Base-by-base conservation (phyloP, 345 rosid species). In the Iberis pinnata region DNA sequence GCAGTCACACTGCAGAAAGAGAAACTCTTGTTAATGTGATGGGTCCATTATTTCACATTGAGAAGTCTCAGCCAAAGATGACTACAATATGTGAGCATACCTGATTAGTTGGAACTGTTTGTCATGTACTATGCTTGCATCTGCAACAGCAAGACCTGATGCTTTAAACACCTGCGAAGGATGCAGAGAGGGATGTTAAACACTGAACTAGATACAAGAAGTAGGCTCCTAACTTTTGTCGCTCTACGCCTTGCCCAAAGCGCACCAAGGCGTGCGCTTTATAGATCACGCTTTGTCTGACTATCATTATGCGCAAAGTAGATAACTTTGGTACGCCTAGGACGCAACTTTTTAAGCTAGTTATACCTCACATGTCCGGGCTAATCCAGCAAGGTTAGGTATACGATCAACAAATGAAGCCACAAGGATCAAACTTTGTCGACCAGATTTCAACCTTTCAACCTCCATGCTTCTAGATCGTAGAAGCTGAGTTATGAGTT, bases 41-140 rank as follows among this genome's bases (percentile, higher is more conserved):
- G n/a, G 8, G 2, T n/a, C 55, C 25, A 22, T 22, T 2, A 22
- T 22, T 22, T 6, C 25, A 6, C 25, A 22, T 22, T 22, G 15
- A 6, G 13, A 22, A n/a, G n/a, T 2, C n/a, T 9, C 9, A 27
- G 49, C 6, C 36, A 26, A n/a, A 0, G 54, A 51, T 35, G 29
- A 32, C 25, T 41, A 12, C 25, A 53, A 24, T 24, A 8, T 12
- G 20, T 45, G 2, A 12, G 48, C 20, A 33, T 68, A 86, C 96
- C 97, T 87, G 77, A 87, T 90, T 54, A 87, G 88, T 67, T 87
- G 96, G 61, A 90, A 90, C 55, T 87, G 98, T 73, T 90, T 90
- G 73, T 87, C 98, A 41, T 61, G 74, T 57, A 80, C 39, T 53
- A 90, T 31, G 58, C 62, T 79, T 43, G 80, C 61, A 73, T 87